Evolutionary conservation across 2,329 filamentous ascomycete species (phyloP).

Genomic region (Fusarium graminum): DNA sequence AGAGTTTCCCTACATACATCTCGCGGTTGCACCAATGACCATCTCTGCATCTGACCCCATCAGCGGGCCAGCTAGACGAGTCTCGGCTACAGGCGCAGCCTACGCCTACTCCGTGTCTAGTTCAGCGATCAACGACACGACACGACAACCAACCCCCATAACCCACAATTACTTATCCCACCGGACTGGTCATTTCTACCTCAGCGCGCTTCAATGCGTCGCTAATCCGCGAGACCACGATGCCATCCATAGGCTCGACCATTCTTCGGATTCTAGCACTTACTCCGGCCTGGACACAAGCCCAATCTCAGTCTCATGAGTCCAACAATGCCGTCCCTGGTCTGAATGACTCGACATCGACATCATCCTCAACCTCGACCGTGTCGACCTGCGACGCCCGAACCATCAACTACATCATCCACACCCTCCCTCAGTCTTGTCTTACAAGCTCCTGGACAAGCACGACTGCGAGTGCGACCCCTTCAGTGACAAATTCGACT

Average conservation of each 20-base stretch:
- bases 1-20: neutral
- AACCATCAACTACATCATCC: slow-evolving; percentile 86
- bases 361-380: slow-evolving; percentile 3
- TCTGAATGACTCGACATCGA: slow-evolving; percentile 19
- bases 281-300: slow-evolving; percentile 20
- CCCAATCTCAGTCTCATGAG: slow-evolving; percentile 16
- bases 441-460: slow-evolving; percentile 71
- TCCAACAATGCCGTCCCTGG: slow-evolving; percentile 4
- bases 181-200: slow-evolving; percentile 5
- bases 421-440: slow-evolving; percentile 81
- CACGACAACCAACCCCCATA: slow-evolving; percentile 27
- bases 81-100: slow-evolving; percentile 2
- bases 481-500: slow-evolving; percentile 27
- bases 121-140: slow-evolving; percentile 26
- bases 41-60: slow-evolving; percentile 3
- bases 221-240: slow-evolving; percentile 28
- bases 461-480: slow-evolving; percentile 56
- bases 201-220: slow-evolving; percentile 33
- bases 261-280: slow-evolving; percentile 27
- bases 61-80: slow-evolving; percentile 26
- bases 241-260: slow-evolving; percentile 39
- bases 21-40: slow-evolving; percentile 21
- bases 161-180: neutral
- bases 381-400: slow-evolving; percentile 63
- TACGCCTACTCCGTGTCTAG: slow-evolving; percentile 28